These are phyloP conservation scores for Eutrema heterophyllum DNA, from an alignment of 345 rosid genomes.

Conservation along the genomic window DNA sequence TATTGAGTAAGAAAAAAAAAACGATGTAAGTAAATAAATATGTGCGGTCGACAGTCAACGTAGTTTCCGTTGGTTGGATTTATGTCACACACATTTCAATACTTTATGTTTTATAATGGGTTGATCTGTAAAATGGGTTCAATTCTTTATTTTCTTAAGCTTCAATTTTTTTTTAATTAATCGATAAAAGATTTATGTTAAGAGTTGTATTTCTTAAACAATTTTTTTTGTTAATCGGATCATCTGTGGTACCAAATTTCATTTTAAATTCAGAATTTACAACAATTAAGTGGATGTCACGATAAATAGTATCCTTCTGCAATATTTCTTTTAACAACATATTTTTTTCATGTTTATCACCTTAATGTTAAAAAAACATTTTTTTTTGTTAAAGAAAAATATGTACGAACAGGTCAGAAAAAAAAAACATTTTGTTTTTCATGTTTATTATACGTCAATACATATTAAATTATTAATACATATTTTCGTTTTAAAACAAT, in stretches of 20 bases:
- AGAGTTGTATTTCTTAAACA: not conserved
- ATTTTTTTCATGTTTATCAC: not conserved
- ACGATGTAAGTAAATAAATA: not conserved
- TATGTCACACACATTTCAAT: slow-evolving; percentile 2
- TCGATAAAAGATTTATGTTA: not conserved
- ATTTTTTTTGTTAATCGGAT: not conserved
- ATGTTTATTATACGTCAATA: not conserved
- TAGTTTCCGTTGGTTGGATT: slow-evolving; percentile 15
- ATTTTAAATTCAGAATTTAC: not conserved
- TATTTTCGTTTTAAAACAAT: not conserved
- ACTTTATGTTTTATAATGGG: not conserved
- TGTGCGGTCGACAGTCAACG: slow-evolving; percentile 14
- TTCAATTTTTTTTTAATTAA: not conserved
- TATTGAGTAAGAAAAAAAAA: no score
- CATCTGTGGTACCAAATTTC: not conserved
- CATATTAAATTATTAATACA: not conserved
- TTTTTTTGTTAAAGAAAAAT: no score
- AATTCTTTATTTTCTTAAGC: not conserved
- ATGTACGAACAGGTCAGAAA: no score
- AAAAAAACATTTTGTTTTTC: not conserved
- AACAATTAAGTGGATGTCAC: not conserved
- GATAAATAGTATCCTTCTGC: not conserved
- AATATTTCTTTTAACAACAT: not conserved
- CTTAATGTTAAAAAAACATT: no score
- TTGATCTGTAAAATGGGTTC: not conserved